Percentiles rank a stretch among this genome's conserved stretches.
phyloP scores from a whole-genome alignment of 83 land plant genomes.

The Picea abies region DNA sequence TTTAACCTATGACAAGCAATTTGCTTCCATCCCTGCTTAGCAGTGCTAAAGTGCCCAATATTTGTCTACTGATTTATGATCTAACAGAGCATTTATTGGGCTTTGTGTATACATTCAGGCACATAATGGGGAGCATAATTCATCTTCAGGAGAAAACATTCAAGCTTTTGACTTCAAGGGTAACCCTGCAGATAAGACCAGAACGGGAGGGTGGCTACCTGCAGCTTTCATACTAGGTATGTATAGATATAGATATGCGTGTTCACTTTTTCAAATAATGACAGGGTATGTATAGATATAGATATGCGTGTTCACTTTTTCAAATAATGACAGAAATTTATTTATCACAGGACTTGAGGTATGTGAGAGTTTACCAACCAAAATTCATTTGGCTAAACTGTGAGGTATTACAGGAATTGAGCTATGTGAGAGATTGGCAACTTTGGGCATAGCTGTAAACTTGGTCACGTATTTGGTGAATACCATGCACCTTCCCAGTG shows the following conservation, averaged over 20 bases:
- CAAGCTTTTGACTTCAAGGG: constrained; percentile 63
- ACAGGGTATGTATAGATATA: too few relatives aligned
- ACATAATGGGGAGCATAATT: constrained; percentile 4
- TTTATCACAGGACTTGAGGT: neutral
- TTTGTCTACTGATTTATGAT: too few relatives aligned
- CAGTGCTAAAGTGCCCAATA: too few relatives aligned
- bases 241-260: neutral
- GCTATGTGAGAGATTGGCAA: constrained; percentile 33
- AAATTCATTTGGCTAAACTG: constrained; percentile 4
- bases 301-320: neutral
- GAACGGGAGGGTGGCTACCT: constrained; percentile 66
- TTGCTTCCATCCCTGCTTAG: too few relatives aligned
- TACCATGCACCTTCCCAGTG: constrained; percentile 71
- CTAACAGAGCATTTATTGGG: neutral
- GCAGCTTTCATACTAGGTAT: constrained; percentile 74
- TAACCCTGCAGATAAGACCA: constrained; percentile 43
- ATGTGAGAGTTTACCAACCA: neutral
- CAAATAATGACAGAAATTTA: neutral
- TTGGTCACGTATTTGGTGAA: constrained; percentile 76
- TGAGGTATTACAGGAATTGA: neutral
- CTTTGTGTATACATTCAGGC: neutral
- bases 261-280: neutral
- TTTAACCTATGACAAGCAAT: too few relatives aligned
- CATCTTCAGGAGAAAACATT: neutral
- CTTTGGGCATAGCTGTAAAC: constrained; percentile 18